Percentiles rank a stretch among this genome's conserved stretches.
phyloP scores from a whole-genome alignment of 2,329 filamentous ascomycete genomes.

The Exserohilum rostratum region DNA sequence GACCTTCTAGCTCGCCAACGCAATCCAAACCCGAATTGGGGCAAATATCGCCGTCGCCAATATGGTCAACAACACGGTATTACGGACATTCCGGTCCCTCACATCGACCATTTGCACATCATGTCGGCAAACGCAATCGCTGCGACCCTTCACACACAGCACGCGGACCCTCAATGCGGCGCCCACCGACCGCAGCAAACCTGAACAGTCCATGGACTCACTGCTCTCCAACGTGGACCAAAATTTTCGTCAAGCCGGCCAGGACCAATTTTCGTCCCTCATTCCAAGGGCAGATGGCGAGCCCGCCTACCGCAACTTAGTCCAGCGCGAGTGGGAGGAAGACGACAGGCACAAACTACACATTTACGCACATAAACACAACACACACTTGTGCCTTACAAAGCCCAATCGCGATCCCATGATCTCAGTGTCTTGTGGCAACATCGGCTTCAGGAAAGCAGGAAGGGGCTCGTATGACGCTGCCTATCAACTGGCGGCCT shows the following conservation, averaged over 20 bases:
- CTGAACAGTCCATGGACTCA: constrained; percentile 13
- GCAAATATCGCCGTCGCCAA: constrained; percentile 13
- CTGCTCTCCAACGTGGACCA: constrained; percentile 23
- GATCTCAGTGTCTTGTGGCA: constrained; percentile 79
- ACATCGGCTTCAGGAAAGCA: constrained; percentile 88
- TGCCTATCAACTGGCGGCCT: constrained; percentile 85
- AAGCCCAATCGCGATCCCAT: constrained; percentile 80
- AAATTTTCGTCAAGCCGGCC: constrained; percentile 23
- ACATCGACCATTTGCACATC: constrained; percentile 46
- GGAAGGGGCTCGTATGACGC: constrained; percentile 85
- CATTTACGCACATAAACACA: constrained; percentile 87
- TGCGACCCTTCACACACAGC: constrained; percentile 46
- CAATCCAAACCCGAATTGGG: constrained; percentile 21
- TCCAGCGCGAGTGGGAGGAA: constrained; percentile 37
- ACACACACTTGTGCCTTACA: constrained; percentile 90
- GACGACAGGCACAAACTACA: constrained; percentile 81
- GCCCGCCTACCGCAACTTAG: constrained; percentile 20
- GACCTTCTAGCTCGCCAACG: constrained; percentile 17
- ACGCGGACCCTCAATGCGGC: constrained; percentile 22
- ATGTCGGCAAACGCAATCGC: constrained; percentile 40
- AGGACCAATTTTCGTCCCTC: constrained; percentile 23
- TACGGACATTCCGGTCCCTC: constrained; percentile 41
- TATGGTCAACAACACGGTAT: constrained; percentile 34
- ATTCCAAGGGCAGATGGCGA: constrained; percentile 21
- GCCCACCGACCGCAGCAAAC: constrained; percentile 16